Evolutionary conservation across 768 basidiomycete genomes (phyloP), one percentile per base, ranked within the genome.

Genomic region (Suillus luteus): DNA sequence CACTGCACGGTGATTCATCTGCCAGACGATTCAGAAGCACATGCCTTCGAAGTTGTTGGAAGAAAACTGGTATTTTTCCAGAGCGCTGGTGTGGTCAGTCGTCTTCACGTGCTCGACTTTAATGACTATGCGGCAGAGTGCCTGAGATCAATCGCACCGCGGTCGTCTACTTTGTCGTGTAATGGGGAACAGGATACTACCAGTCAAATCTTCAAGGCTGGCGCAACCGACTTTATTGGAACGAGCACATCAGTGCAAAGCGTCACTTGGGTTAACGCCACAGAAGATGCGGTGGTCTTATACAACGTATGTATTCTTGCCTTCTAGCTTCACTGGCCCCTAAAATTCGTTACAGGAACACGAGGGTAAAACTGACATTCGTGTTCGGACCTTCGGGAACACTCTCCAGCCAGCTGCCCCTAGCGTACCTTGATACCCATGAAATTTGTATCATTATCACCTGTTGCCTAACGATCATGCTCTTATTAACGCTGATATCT

Each of bases 221-320:
- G 74, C n/a, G 69, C 66, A 37, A 61, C 68, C 17, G 67, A 61
- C 40, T 75, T 71, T 58, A 69, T 75, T 2, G 67, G 72, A 57
- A 77, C 74, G 15, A 77, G 77, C 17, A 80, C 82, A 3, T 78
- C 82, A 63, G 76, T 79, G 10, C 74, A 80, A 57, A 75, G 73
- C 41, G 79, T 87, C 60, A 82, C 85, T 41, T 82, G 80, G 71
- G 75, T 87, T 62, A 77, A 80, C 46, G 80, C 81, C 46, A 88
- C 84, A 12, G 87, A 88, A 70, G 87, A 89, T 65, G 86, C 86
- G 62, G 79, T 88, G 22, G 74, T 87, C 60, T 69, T 89, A 60
- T 79, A 86, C 65, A 71, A 86, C 66, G 87, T 86, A 71, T 54
- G 84, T 76, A 43, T 52, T 44, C 3, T 31, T 24, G 22, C 59